A percentile compares a stretch with the other conserved stretches of the same genome.
Conservation (phyloP, 2,329 filamentous ascomycete species). For the Pseudogymnoascus verrucosus region DNA sequence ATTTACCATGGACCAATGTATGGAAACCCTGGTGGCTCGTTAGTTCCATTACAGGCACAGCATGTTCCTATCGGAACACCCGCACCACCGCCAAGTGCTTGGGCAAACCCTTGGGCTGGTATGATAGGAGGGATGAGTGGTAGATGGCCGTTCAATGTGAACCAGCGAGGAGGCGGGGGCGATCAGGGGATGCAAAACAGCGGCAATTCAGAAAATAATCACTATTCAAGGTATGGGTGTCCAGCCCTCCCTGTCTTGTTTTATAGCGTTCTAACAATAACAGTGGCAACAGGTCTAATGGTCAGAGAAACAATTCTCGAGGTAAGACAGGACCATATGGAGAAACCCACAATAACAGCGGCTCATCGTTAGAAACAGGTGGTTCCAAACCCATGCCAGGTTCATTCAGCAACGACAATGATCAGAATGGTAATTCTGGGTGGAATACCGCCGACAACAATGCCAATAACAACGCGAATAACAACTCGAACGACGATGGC, state of each 20-base stretch:
- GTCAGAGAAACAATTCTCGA: background rate
- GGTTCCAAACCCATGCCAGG: background rate
- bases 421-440: constrained; percentile 3
- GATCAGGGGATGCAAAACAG: background rate
- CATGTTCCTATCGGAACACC: constrained; percentile 20
- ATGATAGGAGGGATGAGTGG: background rate
- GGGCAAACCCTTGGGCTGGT: background rate
- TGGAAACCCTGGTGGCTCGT: constrained; percentile 39
- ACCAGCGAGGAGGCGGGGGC: background rate
- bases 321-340: background rate
- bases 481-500: constrained; percentile 8
- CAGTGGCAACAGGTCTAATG: background rate
- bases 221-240: background rate
- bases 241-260: background rate
- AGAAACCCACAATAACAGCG: background rate
- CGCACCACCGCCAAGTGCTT: background rate
- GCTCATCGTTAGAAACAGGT: constrained; percentile 4
- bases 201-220: background rate
- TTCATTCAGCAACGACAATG: constrained; percentile 9
- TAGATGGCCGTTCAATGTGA: background rate
- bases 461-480: constrained; percentile 9
- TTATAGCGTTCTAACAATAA: background rate
- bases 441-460: constrained; percentile 8
- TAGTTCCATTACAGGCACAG: constrained; percentile 37
- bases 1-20: constrained; percentile 51